Percentiles rank a stretch among this genome's conserved stretches.
Conservation (phyloP, 768 basidiomycete species). For the Calocybe indica region DNA sequence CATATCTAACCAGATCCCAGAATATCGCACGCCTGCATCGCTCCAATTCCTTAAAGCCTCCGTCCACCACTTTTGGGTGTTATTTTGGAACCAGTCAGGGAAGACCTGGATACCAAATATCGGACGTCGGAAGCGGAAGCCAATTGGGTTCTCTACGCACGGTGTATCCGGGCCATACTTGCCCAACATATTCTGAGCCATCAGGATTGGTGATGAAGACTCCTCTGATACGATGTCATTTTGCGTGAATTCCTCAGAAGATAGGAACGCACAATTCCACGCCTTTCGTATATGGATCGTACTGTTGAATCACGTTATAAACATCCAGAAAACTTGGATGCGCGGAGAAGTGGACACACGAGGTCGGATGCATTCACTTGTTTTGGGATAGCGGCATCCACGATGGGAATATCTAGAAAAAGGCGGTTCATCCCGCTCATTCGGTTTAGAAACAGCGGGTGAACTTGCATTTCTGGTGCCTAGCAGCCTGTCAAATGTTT, state of each 20-base stretch:
- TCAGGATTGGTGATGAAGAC: constrained; percentile 75
- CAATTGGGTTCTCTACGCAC: constrained; percentile 24
- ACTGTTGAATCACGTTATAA: constrained; percentile 30
- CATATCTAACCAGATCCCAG: constrained; percentile 69
- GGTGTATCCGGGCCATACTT: constrained; percentile 76
- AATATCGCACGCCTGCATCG: constrained; percentile 45
- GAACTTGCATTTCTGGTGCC: constrained; percentile 42
- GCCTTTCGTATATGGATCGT: constrained; percentile 62
- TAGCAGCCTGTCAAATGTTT: constrained; percentile 21
- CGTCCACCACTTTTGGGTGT: constrained; percentile 54
- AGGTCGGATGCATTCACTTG: constrained; percentile 55
- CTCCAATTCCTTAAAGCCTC: constrained; percentile 55
- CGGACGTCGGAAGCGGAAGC: neutral
- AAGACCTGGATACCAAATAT: constrained; percentile 32
- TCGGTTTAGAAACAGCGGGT: neutral
- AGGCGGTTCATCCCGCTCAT: neutral
- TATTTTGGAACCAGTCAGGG: constrained; percentile 55
- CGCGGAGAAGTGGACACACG: constrained; percentile 30
- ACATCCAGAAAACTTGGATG: neutral
- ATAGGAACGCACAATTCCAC: constrained; percentile 39
- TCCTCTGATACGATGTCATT: constrained; percentile 30
- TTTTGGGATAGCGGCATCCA: constrained; percentile 57
- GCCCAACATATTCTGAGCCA: constrained; percentile 63
- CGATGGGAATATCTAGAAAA: constrained; percentile 57
- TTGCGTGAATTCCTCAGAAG: neutral